These are phyloP conservation scores for Fusarium pseudocircinatum DNA, from an alignment of 2,329 filamentous ascomycete species.

Conservation along the genomic window DNA sequence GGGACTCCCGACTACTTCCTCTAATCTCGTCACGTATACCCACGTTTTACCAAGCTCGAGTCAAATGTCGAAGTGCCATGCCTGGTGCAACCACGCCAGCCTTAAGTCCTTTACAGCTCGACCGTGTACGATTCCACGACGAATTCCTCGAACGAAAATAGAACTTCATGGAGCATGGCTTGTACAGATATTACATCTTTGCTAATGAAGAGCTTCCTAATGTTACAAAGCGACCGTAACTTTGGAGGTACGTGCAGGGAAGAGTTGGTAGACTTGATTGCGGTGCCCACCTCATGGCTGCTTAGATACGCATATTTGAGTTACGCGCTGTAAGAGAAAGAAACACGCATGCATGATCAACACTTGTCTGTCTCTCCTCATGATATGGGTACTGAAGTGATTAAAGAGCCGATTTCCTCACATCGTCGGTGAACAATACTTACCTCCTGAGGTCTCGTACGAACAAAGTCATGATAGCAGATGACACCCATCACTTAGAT, in stretches of 20 bases:
- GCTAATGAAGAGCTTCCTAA: constrained; percentile 33
- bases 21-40: constrained; percentile 60
- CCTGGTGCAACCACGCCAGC: constrained; percentile 24
- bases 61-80: constrained; percentile 27
- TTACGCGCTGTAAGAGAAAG: constrained; percentile 37
- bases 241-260: constrained; percentile 20
- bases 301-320: constrained; percentile 45
- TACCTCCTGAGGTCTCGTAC: too few relatives aligned
- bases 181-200: constrained; percentile 35
- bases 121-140: constrained; percentile 45
- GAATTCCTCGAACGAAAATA: constrained; percentile 29
- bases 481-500: neutral
- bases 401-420: neutral
- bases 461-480: neutral
- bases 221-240: constrained; percentile 17
- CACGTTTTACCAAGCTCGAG: constrained; percentile 39
- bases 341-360: constrained; percentile 38
- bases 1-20: constrained; percentile 98
- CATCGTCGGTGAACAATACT: neutral
- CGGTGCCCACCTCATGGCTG: constrained; percentile 33
- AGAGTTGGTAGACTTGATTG: constrained; percentile 24
- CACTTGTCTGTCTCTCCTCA: neutral
- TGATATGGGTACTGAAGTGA: neutral
- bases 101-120: constrained; percentile 33
- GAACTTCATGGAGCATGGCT: constrained; percentile 28